Percentiles rank a stretch among this genome's conserved stretches.
phyloP scores from a whole-genome alignment of 2,329 filamentous ascomycete genomes.

The Mycocentrospora acerina region DNA sequence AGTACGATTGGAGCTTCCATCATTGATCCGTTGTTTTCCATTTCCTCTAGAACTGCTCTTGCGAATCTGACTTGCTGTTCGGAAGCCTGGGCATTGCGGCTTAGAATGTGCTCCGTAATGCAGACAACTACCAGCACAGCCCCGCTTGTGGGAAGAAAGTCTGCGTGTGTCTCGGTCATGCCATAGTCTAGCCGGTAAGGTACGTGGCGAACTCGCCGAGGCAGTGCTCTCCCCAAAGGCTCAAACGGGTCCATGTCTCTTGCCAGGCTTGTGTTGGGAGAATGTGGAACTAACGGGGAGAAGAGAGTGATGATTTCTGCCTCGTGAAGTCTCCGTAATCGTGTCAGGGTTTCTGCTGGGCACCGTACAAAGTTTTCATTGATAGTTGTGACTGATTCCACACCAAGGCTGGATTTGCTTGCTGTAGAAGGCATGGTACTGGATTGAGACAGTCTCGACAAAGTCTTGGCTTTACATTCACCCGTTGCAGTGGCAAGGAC shows the following conservation, averaged over 20 bases:
- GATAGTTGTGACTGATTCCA: slow-evolving; percentile 16
- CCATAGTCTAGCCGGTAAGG: slow-evolving; percentile 67
- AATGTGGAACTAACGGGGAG: slow-evolving; percentile 57
- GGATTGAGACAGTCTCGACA: slow-evolving; percentile 11
- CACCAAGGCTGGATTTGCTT: slow-evolving; percentile 16
- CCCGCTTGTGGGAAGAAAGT: slow-evolving; percentile 62
- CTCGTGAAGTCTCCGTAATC: slow-evolving; percentile 39
- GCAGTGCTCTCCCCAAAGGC: slow-evolving; percentile 65
- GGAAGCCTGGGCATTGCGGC: slow-evolving; percentile 24
- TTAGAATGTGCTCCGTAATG: slow-evolving; percentile 29
- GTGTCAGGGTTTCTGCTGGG: slow-evolving; percentile 21
- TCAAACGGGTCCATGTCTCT: slow-evolving; percentile 69
- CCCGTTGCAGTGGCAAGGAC: slow-evolving; percentile 18
- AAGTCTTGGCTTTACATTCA: slow-evolving; percentile 23
- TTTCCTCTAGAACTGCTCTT: slow-evolving; percentile 18
- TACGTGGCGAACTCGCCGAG: slow-evolving; percentile 66
- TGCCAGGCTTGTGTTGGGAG: slow-evolving; percentile 32
- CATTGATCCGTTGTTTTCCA: slow-evolving; percentile 15
- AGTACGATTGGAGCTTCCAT: slow-evolving; percentile 26
- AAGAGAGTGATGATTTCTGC: slow-evolving; percentile 48
- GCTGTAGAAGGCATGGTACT: slow-evolving; percentile 18
- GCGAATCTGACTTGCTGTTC: slow-evolving; percentile 37
- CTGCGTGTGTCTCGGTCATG: slow-evolving; percentile 64
- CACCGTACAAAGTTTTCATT: slow-evolving; percentile 28
- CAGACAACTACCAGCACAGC: slow-evolving; percentile 61